These are phyloP conservation scores for Dovyalis caffra DNA, from an alignment of 345 rosid genomes.

Conservation along the genomic window DNA sequence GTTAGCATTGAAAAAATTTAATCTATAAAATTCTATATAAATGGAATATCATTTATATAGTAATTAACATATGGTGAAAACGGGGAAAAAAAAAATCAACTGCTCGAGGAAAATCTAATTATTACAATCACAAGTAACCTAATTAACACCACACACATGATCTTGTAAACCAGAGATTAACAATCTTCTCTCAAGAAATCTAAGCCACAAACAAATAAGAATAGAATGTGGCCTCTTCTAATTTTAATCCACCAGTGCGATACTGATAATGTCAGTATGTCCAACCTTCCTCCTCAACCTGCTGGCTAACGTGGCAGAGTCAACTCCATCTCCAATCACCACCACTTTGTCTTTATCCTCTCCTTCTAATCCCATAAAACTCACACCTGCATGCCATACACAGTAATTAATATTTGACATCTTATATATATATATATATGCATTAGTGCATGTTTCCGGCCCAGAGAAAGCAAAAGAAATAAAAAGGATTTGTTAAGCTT, in stretches of 20 bases:
- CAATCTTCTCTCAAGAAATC: not conserved
- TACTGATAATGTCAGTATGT: slow-evolving; percentile 31
- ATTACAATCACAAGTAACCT: not conserved
- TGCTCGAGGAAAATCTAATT: too few relatives aligned
- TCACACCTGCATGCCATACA: slow-evolving; percentile 37
- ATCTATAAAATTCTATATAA: too few relatives aligned
- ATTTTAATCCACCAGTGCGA: too few relatives aligned
- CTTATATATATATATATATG: too few relatives aligned
- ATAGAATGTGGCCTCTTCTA: slow-evolving; percentile 1
- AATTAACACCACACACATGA: not conserved
- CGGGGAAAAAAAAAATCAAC: too few relatives aligned
- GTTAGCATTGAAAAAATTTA: too few relatives aligned
- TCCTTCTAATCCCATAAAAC: slow-evolving; percentile 46
- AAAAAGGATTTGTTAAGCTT: not conserved
- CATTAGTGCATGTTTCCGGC: too few relatives aligned
- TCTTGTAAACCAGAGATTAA: not conserved
- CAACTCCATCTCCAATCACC: too few relatives aligned
- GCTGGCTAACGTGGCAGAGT: slow-evolving; percentile 30
- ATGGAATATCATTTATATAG: too few relatives aligned
- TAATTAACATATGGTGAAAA: too few relatives aligned
- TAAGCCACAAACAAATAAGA: not conserved
- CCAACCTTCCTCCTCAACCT: slow-evolving; percentile 53
- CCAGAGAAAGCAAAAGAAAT: not conserved
- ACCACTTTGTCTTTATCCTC: slow-evolving; percentile 45
- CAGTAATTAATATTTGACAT: not conserved